Evolutionary conservation across 2,329 filamentous ascomycete species (phyloP).

Genomic region (Grosmannia clavigera): DNA sequence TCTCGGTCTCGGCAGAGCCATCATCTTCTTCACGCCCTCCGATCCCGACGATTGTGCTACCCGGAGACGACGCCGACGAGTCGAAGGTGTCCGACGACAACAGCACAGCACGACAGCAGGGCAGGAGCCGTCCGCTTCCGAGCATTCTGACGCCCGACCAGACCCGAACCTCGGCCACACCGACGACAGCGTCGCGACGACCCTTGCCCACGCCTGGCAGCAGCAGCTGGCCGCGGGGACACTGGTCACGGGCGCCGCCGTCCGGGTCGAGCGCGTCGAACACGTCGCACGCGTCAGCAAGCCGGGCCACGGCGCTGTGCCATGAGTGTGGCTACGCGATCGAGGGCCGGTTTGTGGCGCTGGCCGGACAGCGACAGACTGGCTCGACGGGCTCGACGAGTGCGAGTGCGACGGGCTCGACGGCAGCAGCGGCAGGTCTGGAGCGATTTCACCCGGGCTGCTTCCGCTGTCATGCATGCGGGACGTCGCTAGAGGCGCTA

Average conservation of each 20-base stretch:
- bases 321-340: constrained; percentile 77
- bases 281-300: constrained; percentile 5
- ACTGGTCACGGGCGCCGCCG: constrained; percentile 42
- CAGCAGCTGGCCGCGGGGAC: constrained; percentile 29
- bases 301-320: constrained; percentile 58
- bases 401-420: neutral
- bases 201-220: constrained; percentile 36
- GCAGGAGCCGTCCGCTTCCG: constrained; percentile 22
- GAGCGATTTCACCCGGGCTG: constrained; percentile 82
- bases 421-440: neutral
- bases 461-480: constrained; percentile 80
- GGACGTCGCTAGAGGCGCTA: constrained; percentile 80
- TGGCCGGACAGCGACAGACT: constrained; percentile 44
- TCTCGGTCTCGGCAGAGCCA: constrained; percentile 21
- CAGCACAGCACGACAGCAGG: constrained; percentile 2
- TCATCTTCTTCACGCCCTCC: constrained; percentile 15
- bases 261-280: neutral
- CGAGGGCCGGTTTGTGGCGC: constrained; percentile 77
- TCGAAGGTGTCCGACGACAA: constrained; percentile 24
- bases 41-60: constrained; percentile 29
- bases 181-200: constrained; percentile 20
- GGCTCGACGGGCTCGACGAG: neutral
- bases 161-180: constrained; percentile 13
- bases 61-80: constrained; percentile 16
- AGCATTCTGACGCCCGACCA: constrained; percentile 26